These are phyloP conservation scores for Penicillium verhagenii DNA, from an alignment of 495 filamentous ascomycete species.

Conservation along the genomic window DNA sequence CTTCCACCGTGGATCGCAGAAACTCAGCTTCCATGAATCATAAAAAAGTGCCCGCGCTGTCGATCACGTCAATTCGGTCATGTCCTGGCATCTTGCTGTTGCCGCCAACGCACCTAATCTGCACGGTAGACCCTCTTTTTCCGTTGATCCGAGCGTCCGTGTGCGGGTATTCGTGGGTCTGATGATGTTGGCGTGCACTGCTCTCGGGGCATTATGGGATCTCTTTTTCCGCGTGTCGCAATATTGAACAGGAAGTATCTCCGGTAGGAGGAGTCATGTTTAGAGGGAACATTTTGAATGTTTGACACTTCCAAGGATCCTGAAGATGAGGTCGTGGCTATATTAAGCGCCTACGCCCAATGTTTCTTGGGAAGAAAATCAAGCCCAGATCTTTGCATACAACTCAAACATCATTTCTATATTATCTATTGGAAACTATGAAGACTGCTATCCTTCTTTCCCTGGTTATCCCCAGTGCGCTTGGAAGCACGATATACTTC, in stretches of 20 bases:
- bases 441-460: conserved; percentile 23
- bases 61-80: not conserved
- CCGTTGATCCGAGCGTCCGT: not conserved
- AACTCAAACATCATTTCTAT: not conserved
- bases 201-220: not conserved
- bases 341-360: not conserved
- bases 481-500: conserved; percentile 47
- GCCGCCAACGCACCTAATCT: not conserved
- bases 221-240: not conserved
- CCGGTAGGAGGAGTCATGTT: not conserved
- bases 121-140: not conserved
- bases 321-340: not conserved
- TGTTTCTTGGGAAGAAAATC: not conserved
- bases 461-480: conserved; percentile 22
- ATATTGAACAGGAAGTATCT: not conserved
- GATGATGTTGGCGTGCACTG: not conserved
- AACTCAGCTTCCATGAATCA: conserved; percentile 2
- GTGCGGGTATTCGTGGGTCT: too few relatives aligned
- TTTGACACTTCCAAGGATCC: too few relatives aligned
- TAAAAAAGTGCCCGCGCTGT: not conserved
- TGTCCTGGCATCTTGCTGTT: not conserved
- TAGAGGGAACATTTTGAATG: too few relatives aligned
- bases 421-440: conserved; percentile 15
- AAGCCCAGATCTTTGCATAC: too few relatives aligned
- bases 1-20: not conserved